Percentiles rank a stretch among this genome's conserved stretches.
phyloP scores from a whole-genome alignment of 2,329 filamentous ascomycete species.

The Monosporascus sp. region DNA sequence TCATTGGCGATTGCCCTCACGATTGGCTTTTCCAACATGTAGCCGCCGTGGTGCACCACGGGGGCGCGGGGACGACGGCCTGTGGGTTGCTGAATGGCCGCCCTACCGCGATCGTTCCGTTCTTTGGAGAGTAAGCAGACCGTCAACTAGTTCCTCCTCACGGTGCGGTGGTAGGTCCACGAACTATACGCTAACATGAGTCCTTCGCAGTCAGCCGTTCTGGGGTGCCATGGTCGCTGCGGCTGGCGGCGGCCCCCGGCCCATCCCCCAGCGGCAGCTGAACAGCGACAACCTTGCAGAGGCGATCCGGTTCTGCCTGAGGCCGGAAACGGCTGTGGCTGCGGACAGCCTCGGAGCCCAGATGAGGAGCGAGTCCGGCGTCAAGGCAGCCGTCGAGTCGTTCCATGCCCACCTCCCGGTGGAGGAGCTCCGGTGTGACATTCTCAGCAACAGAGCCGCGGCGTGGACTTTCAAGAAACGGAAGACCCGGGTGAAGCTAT shows the following conservation, averaged over 20 bases:
- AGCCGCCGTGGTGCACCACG: conserved; percentile 51
- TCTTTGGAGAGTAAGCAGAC: conserved; percentile 32
- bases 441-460: conserved; percentile 39
- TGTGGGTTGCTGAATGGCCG: conserved; percentile 44
- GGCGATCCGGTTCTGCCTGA: conserved; percentile 28
- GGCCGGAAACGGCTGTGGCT: conserved; percentile 21
- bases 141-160: neutral
- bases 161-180: neutral
- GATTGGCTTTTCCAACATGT: conserved; percentile 54
- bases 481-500: conserved; percentile 33
- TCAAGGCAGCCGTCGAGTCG: conserved; percentile 29
- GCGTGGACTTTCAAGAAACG: conserved; percentile 40
- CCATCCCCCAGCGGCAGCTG: conserved; percentile 29
- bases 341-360: conserved; percentile 27
- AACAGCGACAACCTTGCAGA: conserved; percentile 26
- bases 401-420: conserved; percentile 31
- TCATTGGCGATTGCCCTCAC: conserved; percentile 50
- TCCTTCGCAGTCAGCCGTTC: conserved; percentile 28
- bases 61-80: conserved; percentile 54
- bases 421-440: conserved; percentile 25
- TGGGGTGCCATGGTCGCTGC: conserved; percentile 34
- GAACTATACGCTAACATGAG: too few species aligned
- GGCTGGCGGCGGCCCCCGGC: conserved; percentile 33
- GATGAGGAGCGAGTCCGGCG: conserved; percentile 31
- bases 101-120: conserved; percentile 51